These are phyloP conservation scores for Puccinia hordei DNA, from an alignment of 1,284 basidiomycete species.

Conservation along the genomic window DNA sequence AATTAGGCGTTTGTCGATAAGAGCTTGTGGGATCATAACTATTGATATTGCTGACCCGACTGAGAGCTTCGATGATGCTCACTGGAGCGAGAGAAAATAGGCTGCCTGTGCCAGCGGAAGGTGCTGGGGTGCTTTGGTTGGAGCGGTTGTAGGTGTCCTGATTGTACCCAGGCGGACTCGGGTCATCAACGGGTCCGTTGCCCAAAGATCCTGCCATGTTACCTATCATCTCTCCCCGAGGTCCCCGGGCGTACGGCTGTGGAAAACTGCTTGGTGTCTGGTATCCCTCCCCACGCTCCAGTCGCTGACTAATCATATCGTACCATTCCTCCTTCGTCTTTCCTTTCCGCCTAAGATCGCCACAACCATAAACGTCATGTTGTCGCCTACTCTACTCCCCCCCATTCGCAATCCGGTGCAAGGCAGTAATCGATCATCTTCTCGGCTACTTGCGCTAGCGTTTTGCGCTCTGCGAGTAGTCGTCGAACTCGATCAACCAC, in stretches of 20 bases:
- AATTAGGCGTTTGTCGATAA: background rate
- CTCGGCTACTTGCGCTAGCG: constrained; percentile 80
- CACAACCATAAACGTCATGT: constrained; percentile 95
- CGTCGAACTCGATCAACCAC: constrained; percentile 86
- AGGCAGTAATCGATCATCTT: constrained; percentile 90
- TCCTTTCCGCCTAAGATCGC: constrained; percentile 82
- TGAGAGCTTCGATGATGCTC: constrained; percentile 36
- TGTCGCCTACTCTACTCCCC: constrained; percentile 97
- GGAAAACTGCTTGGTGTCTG: constrained; percentile 71
- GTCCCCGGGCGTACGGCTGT: constrained; percentile 63
- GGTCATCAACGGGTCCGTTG: background rate
- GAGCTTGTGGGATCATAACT: constrained; percentile 6
- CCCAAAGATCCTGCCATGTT: background rate
- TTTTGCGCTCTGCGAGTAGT: constrained; percentile 77
- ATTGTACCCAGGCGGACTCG: constrained; percentile 25
- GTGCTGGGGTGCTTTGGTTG: background rate
- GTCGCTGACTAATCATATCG: constrained; percentile 81
- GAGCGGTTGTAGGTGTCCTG: background rate
- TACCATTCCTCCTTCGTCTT: constrained; percentile 91
- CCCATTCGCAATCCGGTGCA: constrained; percentile 87
- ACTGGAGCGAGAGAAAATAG: constrained; percentile 32
- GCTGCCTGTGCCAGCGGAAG: constrained; percentile 1
- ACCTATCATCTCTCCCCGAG: constrained; percentile 2
- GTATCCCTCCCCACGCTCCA: constrained; percentile 73
- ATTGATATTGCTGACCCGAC: constrained; percentile 25